These are phyloP conservation scores for Rhodotorula sp. DNA, from an alignment of 1,284 basidiomycete genomes.

Conservation along the genomic window DNA sequence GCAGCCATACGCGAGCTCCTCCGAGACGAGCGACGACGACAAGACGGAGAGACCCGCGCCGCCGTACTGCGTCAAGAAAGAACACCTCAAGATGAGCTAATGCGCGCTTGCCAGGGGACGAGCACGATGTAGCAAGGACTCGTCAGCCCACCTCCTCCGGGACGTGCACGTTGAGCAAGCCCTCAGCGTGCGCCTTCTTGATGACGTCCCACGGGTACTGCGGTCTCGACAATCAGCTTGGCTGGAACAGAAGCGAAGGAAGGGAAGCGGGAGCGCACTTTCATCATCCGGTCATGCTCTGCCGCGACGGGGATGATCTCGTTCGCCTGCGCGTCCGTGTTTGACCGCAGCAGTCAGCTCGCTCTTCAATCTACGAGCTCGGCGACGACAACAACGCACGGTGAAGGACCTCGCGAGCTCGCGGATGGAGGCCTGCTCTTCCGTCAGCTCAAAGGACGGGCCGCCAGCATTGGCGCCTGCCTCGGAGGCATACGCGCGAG, in stretches of 20 bases:
- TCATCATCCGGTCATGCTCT: constrained; percentile 56
- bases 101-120: too few species aligned
- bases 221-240: neutral
- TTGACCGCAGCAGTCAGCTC: neutral
- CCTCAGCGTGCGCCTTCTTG: constrained; percentile 57
- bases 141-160: constrained; percentile 52
- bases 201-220: constrained; percentile 59
- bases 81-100: neutral
- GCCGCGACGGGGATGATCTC: constrained; percentile 58
- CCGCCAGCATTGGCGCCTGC: constrained; percentile 16
- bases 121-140: too few species aligned
- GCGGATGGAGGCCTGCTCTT: constrained; percentile 36
- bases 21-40: constrained; percentile 55
- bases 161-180: constrained; percentile 56
- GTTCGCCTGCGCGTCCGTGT: constrained; percentile 47
- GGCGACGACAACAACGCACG: neutral
- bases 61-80: constrained; percentile 52
- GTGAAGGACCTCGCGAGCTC: constrained; percentile 58
- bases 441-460: constrained; percentile 28
- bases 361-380: too few species aligned
- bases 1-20: constrained; percentile 58
- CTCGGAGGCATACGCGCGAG: constrained; percentile 11
- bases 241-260: neutral
- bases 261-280: constrained; percentile 25
- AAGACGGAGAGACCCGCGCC: constrained; percentile 57